Evolutionary conservation across 2,329 filamentous ascomycete genomes (phyloP).

Genomic region (Elsinoe arachidis): DNA sequence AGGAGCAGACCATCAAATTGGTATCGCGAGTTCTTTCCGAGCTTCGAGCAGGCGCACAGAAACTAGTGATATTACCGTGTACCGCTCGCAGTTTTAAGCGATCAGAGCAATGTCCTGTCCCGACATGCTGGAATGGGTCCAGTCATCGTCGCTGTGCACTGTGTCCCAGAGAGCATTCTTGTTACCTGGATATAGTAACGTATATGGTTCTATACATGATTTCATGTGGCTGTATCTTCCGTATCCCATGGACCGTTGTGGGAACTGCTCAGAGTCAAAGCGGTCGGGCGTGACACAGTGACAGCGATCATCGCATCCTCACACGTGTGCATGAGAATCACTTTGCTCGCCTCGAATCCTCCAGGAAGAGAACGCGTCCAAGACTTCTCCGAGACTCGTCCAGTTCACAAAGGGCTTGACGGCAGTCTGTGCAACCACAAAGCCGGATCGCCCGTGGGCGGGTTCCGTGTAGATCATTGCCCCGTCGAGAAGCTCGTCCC

Average conservation of each 20-base stretch:
- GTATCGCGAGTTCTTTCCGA: not conserved
- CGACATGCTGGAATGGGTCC: no score
- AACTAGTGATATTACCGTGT: not conserved
- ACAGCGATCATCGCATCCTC: not conserved
- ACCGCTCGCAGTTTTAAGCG: not conserved
- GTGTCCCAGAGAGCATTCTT: not conserved
- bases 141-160: no score
- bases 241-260: not conserved
- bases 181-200: not conserved
- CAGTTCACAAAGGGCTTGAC: not conserved
- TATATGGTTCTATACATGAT: not conserved
- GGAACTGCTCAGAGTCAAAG: not conserved
- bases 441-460: not conserved
- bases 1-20: not conserved
- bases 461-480: not conserved
- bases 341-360: not conserved
- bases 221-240: no score
- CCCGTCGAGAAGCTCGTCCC: not conserved
- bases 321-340: not conserved
- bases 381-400: slow-evolving; percentile 9
- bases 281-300: not conserved
- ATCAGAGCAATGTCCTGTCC: not conserved
- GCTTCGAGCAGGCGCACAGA: not conserved
- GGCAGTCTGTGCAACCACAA: not conserved
- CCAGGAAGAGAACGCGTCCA: not conserved